Conservation (phyloP, 805 yeast genomes). For the Yamadazyma paraphyllophila region DNA sequence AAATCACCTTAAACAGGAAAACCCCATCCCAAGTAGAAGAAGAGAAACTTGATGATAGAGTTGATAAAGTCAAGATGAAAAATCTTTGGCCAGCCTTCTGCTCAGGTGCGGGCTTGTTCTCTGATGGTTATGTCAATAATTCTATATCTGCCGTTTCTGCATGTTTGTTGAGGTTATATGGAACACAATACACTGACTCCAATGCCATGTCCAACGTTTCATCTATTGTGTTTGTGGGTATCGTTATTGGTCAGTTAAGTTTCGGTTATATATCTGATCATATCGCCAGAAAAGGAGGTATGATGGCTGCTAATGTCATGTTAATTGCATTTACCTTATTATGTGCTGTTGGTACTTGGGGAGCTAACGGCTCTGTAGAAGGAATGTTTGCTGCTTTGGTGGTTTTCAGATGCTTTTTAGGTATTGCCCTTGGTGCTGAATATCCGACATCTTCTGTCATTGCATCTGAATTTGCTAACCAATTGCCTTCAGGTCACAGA, state of each 20-base stretch:
- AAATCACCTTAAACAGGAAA: conserved; percentile 39
- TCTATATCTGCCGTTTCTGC: conserved; percentile 76
- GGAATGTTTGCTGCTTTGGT: conserved; percentile 86
- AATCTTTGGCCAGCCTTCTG: conserved; percentile 64
- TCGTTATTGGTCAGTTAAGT: conserved; percentile 77
- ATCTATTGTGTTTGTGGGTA: conserved; percentile 89
- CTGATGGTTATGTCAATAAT: conserved; percentile 91
- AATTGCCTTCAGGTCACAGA: conserved; percentile 76
- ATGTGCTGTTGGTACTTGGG: conserved; percentile 82
- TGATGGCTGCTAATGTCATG: conserved; percentile 74
- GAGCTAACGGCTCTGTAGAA: conserved; percentile 60
- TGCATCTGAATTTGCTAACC: conserved; percentile 84
- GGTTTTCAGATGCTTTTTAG: conserved; percentile 81
- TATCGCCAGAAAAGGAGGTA: conserved; percentile 76
- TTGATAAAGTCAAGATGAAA: conserved; percentile 18
- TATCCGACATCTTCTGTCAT: conserved; percentile 93
- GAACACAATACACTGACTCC: conserved; percentile 59
- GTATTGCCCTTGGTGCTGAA: conserved; percentile 92
- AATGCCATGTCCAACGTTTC: conserved; percentile 76
- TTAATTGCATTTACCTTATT: conserved; percentile 76
- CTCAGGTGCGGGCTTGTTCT: conserved; percentile 89
- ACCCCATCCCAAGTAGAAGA: conserved; percentile 23
- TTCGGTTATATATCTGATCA: conserved; percentile 84
- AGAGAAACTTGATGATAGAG: conserved; percentile 12
- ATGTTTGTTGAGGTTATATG: conserved; percentile 66